phyloP scores from a whole-genome alignment of 202 grass and related monocot genomes.

The Setaria italica region DNA sequence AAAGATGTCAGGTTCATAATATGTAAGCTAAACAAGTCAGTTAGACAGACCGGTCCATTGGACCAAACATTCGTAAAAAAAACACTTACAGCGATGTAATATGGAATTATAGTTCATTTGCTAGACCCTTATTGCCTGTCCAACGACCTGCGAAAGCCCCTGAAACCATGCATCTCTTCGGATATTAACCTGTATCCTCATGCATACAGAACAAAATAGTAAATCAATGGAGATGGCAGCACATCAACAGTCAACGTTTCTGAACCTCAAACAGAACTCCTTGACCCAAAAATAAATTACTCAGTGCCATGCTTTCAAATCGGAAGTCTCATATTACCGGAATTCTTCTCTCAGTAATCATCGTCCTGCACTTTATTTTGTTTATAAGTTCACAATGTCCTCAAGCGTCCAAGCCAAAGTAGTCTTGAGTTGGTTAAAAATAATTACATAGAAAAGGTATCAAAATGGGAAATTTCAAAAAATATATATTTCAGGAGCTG shows the following conservation, averaged over 20 bases:
- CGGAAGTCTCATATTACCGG: background rate
- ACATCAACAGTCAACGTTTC: background rate
- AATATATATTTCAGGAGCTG: background rate
- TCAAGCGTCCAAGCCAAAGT: background rate
- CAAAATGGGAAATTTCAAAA: background rate
- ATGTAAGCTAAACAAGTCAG: background rate
- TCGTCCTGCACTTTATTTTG: background rate
- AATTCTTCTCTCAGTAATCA: background rate
- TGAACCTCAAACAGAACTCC: background rate
- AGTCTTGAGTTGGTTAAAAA: background rate
- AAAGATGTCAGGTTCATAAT: slow-evolving; percentile 17
- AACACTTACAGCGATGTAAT: background rate
- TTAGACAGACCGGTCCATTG: background rate
- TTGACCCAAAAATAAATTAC: background rate
- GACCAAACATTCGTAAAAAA: background rate
- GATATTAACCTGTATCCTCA: slow-evolving; percentile 6
- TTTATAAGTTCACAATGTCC: background rate
- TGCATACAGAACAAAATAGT: background rate
- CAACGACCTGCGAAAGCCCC: background rate
- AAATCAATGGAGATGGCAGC: background rate
- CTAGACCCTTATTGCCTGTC: background rate
- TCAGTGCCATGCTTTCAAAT: too few species aligned
- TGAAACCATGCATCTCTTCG: background rate
- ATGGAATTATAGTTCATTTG: background rate
- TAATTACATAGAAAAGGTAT: background rate